Conservation (phyloP, 805 yeast species). For the Blastobotrys chiropterorum region DNA sequence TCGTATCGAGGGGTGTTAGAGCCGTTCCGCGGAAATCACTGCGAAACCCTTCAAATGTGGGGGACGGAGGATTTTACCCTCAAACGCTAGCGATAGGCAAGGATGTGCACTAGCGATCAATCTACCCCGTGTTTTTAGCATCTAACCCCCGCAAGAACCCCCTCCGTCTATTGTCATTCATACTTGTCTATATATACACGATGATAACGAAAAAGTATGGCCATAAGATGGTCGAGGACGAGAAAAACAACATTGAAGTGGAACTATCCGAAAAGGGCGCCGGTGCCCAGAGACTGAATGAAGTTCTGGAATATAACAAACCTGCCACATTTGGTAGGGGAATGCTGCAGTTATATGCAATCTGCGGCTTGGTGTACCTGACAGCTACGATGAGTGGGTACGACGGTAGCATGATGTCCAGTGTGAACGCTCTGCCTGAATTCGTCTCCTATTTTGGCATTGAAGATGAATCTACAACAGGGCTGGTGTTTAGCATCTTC, state of each 20-base stretch:
- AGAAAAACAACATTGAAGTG: background rate
- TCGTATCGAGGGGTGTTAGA: too few relatives aligned
- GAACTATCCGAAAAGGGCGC: background rate
- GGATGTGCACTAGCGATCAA: too few relatives aligned
- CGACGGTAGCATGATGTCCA: slow-evolving; percentile 18
- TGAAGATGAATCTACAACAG: slow-evolving; percentile 12
- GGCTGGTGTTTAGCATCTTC: slow-evolving; percentile 15
- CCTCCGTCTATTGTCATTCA: too few relatives aligned
- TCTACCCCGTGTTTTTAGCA: too few relatives aligned
- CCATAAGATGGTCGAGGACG: background rate
- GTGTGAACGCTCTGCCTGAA: slow-evolving; percentile 15
- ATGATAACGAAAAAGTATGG: too few relatives aligned
- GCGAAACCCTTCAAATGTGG: too few relatives aligned
- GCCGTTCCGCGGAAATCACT: too few relatives aligned
- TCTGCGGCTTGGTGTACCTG: slow-evolving; percentile 11
- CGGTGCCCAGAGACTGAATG: background rate
- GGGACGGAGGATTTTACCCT: too few relatives aligned
- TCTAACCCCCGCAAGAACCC: too few relatives aligned
- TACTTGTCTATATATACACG: too few relatives aligned
- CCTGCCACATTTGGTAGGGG: slow-evolving; percentile 13
- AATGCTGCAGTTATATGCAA: slow-evolving; percentile 8
- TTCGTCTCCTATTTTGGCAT: slow-evolving; percentile 12
- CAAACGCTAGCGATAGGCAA: too few relatives aligned
- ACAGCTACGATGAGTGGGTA: slow-evolving; percentile 15
- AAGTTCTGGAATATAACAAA: slow-evolving; percentile 7